Evolutionary conservation across 2,329 filamentous ascomycete species (phyloP), one percentile per base, ranked within the genome.

Genomic region (Trichoderma polysporum): DNA sequence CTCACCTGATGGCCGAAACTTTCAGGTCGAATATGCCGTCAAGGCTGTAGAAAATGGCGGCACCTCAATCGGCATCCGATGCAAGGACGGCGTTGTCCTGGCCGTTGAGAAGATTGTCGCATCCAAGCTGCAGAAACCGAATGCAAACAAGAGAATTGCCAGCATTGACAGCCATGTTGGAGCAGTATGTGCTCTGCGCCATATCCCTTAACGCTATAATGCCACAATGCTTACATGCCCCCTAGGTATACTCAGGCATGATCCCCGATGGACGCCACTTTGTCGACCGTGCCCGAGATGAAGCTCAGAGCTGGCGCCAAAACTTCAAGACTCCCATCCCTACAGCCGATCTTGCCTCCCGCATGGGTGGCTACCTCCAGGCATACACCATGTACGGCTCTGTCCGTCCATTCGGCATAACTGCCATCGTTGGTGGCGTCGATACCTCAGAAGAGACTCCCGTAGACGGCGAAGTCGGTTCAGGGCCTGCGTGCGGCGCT

Each of bases 31-130:
- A 86, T 99, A 99, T 80, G 95, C 95, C 73, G 91, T 96, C 74
- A 99, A 99, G 86, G 95, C 95, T 66, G 95, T 99, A 70, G 95
- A 99, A 84, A 98, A 96, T 76, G 95, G 94, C 72, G 94, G 95
- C 76, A 99, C 95, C 65, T 93, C 94, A 63, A 89, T 99, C 79
- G 95, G 95, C 74, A 97, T 99, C 81, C 88, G 93, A 79, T 97
- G 93, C 87, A 97, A 97, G 83, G 93, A 98, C 80, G 95, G 95
- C 71, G 92, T 99, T 62, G 93, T 99, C 70, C 87, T 99, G 72
- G 95, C 95, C 49, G 90, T 97, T 69, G 95, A 99, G 85, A 99
- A 99, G 86, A 90, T 98, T 76, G 88, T 98, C 80, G 88, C 90
- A 71, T 97, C 94, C 80, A 98, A 97, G 85, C 88, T 99, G 73